Percentiles rank a stretch among this genome's conserved stretches.
phyloP scores from a whole-genome alignment of 179 eudicot genomes.

The Vitellaria paradoxa region DNA sequence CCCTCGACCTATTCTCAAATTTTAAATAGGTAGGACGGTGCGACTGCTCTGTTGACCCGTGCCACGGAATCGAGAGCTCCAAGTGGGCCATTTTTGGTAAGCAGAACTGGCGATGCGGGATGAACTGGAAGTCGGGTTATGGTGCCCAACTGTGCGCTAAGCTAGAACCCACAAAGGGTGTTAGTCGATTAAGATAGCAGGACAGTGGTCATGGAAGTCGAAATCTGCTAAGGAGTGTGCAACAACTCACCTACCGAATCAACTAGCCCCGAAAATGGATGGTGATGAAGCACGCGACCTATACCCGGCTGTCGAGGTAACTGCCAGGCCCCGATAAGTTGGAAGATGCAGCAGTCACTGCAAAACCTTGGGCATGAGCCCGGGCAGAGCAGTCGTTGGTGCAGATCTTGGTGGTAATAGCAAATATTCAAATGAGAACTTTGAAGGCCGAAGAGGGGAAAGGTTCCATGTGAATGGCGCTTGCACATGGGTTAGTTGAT shows the following conservation, averaged over 20 bases:
- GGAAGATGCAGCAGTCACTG: neutral
- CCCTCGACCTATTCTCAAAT: neutral
- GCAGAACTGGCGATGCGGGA: slow-evolving; percentile 17
- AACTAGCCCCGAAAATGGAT: slow-evolving; percentile 61
- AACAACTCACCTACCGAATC: slow-evolving; percentile 55
- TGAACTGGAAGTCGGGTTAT: slow-evolving; percentile 32
- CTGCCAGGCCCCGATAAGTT: slow-evolving; percentile 4
- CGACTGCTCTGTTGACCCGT: neutral
- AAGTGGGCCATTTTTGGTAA: slow-evolving; percentile 19
- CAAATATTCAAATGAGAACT: slow-evolving; percentile 62
- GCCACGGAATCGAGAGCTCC: neutral
- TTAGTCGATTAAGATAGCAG: slow-evolving; percentile 45
- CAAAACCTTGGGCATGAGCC: neutral
- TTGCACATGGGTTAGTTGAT: slow-evolving; percentile 68
- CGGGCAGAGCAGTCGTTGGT: slow-evolving; percentile 37
- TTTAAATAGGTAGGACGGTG: neutral
- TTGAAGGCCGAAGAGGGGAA: slow-evolving; percentile 69
- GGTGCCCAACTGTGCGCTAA: slow-evolving; percentile 45
- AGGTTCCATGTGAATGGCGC: slow-evolving; percentile 65
- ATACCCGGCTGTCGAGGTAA: slow-evolving; percentile 38
- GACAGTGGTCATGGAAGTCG: slow-evolving; percentile 55
- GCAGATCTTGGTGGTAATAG: slow-evolving; percentile 71
- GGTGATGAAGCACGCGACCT: slow-evolving; percentile 52
- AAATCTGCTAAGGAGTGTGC: slow-evolving; percentile 58
- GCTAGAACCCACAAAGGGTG: slow-evolving; percentile 47